Conservation (phyloP, 768 basidiomycete genomes). For the Agaricus bisporus region DNA sequence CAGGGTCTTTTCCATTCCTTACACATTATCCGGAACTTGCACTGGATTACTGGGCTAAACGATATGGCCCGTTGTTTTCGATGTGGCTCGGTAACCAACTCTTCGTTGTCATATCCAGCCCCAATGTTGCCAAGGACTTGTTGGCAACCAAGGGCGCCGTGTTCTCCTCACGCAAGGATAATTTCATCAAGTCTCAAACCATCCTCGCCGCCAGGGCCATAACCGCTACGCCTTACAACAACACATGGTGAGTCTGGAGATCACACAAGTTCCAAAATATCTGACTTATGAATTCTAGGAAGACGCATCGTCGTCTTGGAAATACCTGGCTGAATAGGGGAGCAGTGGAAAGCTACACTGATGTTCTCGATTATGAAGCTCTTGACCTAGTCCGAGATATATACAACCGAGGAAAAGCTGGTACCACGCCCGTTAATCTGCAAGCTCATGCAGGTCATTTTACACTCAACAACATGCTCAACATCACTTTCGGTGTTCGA, state of each 20-base stretch:
- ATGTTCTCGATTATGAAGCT: constrained; percentile 33
- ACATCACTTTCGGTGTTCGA: constrained; percentile 35
- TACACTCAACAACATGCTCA: constrained; percentile 39
- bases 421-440: constrained; percentile 30
- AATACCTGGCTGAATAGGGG: constrained; percentile 23
- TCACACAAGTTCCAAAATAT: neutral
- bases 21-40: constrained; percentile 36
- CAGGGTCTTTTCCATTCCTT: constrained; percentile 33
- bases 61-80: constrained; percentile 38
- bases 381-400: constrained; percentile 31
- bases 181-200: constrained; percentile 38
- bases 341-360: constrained; percentile 29
- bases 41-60: constrained; percentile 35
- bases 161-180: constrained; percentile 41
- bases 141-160: constrained; percentile 38
- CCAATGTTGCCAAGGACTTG: constrained; percentile 36
- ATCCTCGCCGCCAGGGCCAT: constrained; percentile 38
- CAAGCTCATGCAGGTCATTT: constrained; percentile 33
- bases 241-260: constrained; percentile 26
- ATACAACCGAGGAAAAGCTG: constrained; percentile 25
- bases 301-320: constrained; percentile 37
- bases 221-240: constrained; percentile 37
- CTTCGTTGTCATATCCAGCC: constrained; percentile 39
- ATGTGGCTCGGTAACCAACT: constrained; percentile 42
- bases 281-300: constrained; percentile 17